Evolutionary conservation across 2,329 filamentous ascomycete species (phyloP), one percentile per base, ranked within the genome.

Genomic region (Kalmusia sp.): DNA sequence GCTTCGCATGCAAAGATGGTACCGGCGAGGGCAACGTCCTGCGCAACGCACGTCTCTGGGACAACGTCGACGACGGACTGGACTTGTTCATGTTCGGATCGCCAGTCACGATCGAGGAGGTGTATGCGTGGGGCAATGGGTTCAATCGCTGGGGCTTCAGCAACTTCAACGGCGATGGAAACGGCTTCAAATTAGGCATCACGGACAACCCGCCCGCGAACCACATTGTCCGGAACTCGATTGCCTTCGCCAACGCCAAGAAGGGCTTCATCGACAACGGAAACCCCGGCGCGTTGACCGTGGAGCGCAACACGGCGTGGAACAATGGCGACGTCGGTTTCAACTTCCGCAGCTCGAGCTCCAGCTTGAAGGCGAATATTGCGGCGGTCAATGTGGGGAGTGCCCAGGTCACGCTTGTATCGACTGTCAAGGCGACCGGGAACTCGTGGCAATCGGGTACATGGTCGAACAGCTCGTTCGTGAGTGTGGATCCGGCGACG

Each of bases 21-120:
- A 70, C 64, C 1, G 80, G 80, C 3, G 72, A 72, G 17, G 80
- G 80, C 7, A 82, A 82, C 45, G 57, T 77, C 1, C 58, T 82
- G 6, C 73, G 75, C 24, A 77, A 77, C 5, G 76, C 78, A 0
- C 74, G 80, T 15, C 70, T 82, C 0, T 82, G 78, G 78, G 74
- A 82, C 48, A 82, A 82, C 27, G 80, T 81, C 6, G 80, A 82
- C 33, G 80, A 82, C 47, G 80, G 80, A 1, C 66, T 80, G 4
- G 78, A 80, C 57, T 64, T 80, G 65, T 81, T 80, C 54, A 74
- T 72, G 48, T 78, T 74, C 5, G 64, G 73, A 6, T 44, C 40
- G 4, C 40, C 40, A 19, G 58, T 80, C 9, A 79, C 77, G 1
- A 69, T 81, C 33, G 69, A 79, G 24, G 77, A 81, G 35, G 76